These are phyloP conservation scores for Calonectria pseudoreteaudii DNA, from an alignment of 2,329 filamentous ascomycete species.

Conservation along the genomic window DNA sequence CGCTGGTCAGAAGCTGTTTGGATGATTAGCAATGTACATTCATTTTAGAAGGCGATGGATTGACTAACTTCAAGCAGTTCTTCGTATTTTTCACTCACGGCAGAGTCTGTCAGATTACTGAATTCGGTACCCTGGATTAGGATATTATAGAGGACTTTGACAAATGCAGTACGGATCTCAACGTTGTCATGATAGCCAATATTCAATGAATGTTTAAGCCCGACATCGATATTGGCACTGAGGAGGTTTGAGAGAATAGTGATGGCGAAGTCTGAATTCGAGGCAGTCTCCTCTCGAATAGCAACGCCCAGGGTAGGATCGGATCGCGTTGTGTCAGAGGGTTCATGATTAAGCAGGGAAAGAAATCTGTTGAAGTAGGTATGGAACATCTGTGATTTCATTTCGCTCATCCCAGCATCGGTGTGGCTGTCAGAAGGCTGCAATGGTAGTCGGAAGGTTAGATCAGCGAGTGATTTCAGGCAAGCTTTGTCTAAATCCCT, in stretches of 20 bases:
- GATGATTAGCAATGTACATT: slow-evolving; percentile 6
- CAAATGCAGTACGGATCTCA: slow-evolving; percentile 76
- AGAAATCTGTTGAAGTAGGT: slow-evolving; percentile 78
- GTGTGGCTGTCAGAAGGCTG: slow-evolving; percentile 74
- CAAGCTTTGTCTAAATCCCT: slow-evolving; percentile 75
- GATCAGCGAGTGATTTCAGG: slow-evolving; percentile 72
- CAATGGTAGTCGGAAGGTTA: slow-evolving; percentile 74
- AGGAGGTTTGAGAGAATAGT: slow-evolving; percentile 76
- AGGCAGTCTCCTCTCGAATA: slow-evolving; percentile 64
- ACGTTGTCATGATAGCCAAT: slow-evolving; percentile 79
- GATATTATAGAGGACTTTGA: slow-evolving; percentile 78
- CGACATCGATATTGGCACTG: slow-evolving; percentile 78
- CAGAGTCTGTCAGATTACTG: slow-evolving; percentile 74
- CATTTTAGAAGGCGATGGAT: not conserved
- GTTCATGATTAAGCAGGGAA: slow-evolving; percentile 71
- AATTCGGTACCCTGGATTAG: slow-evolving; percentile 79
- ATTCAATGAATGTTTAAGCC: slow-evolving; percentile 75
- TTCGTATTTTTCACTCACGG: slow-evolving; percentile 76
- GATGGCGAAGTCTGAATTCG: slow-evolving; percentile 73
- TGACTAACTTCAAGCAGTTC: slow-evolving; percentile 65
- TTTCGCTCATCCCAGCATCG: slow-evolving; percentile 74
- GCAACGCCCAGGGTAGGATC: slow-evolving; percentile 48
- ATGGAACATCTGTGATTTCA: slow-evolving; percentile 78
- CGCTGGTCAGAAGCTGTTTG: slow-evolving; percentile 67
- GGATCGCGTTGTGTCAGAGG: slow-evolving; percentile 52